These are phyloP conservation scores for Aphanocladium album DNA, from an alignment of 2,329 filamentous ascomycete species.

Conservation along the genomic window DNA sequence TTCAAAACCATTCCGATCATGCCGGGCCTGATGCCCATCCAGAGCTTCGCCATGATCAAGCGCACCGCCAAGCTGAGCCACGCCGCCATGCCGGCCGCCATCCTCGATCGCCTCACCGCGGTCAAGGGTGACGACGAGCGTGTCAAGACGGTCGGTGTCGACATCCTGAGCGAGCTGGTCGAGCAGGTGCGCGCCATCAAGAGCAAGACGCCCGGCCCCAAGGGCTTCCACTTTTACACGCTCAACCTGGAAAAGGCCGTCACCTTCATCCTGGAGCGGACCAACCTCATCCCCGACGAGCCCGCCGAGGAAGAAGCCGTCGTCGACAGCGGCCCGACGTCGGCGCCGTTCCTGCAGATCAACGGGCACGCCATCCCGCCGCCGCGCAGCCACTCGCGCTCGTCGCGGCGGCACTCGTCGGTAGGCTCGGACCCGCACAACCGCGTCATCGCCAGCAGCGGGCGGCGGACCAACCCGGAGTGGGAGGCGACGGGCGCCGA, in stretches of 20 bases:
- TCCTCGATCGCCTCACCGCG: constrained; percentile 65
- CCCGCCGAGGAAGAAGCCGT: constrained; percentile 50
- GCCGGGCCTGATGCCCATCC: constrained; percentile 93
- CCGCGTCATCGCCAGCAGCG: constrained; percentile 72
- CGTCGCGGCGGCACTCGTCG: constrained; percentile 64
- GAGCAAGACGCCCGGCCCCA: constrained; percentile 51
- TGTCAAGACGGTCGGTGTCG: constrained; percentile 74
- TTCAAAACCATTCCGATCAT: constrained; percentile 89
- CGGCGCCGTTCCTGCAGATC: constrained; percentile 33
- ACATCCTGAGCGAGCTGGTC: constrained; percentile 80
- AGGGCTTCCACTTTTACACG: constrained; percentile 96
- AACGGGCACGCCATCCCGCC: constrained; percentile 41
- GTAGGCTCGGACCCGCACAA: constrained; percentile 83
- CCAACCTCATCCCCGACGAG: constrained; percentile 69
- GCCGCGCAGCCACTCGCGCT: constrained; percentile 30
- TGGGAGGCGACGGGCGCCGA: constrained; percentile 72
- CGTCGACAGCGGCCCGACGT: constrained; percentile 38
- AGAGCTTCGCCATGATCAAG: constrained; percentile 94
- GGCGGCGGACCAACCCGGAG: constrained; percentile 53
- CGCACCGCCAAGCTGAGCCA: constrained; percentile 93
- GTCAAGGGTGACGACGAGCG: constrained; percentile 76
- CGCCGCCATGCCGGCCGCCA: constrained; percentile 67
- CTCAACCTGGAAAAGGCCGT: constrained; percentile 95
- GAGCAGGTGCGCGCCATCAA: constrained; percentile 67
- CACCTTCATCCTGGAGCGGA: constrained; percentile 83